These are phyloP conservation scores for Sporothrix sp. DNA, from an alignment of 2,329 filamentous ascomycete genomes.

Conservation along the genomic window DNA sequence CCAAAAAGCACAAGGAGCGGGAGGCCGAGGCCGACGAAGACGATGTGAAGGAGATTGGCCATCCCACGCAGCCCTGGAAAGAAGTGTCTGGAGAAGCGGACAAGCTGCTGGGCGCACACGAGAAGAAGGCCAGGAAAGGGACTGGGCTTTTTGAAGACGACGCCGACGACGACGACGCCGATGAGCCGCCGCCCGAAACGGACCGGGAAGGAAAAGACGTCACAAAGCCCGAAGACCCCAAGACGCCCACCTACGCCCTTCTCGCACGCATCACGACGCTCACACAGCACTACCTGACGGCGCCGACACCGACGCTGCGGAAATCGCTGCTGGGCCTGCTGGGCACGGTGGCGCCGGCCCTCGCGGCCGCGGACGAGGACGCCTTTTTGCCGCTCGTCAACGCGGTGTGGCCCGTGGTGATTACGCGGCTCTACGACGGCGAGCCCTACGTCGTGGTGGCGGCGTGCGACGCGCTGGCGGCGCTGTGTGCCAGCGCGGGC, in stretches of 20 bases:
- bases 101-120: slow-evolving; percentile 19
- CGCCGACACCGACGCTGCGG: slow-evolving; percentile 68
- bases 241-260: slow-evolving; percentile 69
- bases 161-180: slow-evolving; percentile 27
- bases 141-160: no score
- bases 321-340: slow-evolving; percentile 71
- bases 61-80: slow-evolving; percentile 31
- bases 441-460: slow-evolving; percentile 61
- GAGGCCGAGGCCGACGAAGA: slow-evolving; percentile 17
- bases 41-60: slow-evolving; percentile 22
- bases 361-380: slow-evolving; percentile 67
- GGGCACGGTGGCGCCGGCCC: slow-evolving; percentile 57
- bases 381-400: slow-evolving; percentile 84
- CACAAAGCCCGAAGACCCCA: slow-evolving; percentile 37
- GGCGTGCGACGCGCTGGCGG: slow-evolving; percentile 57
- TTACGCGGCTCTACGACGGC: slow-evolving; percentile 54
- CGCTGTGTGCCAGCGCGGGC: slow-evolving; percentile 62
- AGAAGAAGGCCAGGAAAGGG: slow-evolving; percentile 23
- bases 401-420: slow-evolving; percentile 77
- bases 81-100: slow-evolving; percentile 17
- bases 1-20: slow-evolving; percentile 21
- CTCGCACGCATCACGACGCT: slow-evolving; percentile 72
- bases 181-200: slow-evolving; percentile 24
- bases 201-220: slow-evolving; percentile 20
- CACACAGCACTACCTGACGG: slow-evolving; percentile 85